Base-by-base conservation (phyloP, 31 red algal species). In the Odonthalia washingtoniensis region DNA sequence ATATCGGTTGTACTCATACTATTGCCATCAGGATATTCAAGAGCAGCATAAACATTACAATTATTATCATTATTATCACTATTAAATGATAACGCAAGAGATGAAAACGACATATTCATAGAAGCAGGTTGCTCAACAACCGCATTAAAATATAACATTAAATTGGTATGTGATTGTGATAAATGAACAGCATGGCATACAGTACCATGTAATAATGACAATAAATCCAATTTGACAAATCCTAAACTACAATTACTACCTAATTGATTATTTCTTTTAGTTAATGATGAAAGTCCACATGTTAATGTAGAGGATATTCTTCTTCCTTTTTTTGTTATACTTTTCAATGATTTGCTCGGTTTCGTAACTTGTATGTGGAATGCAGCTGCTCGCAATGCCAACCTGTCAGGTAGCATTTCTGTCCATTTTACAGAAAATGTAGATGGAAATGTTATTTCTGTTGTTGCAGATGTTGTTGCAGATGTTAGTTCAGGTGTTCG, bases 401-500 rank as follows among this genome's bases (percentile, higher is more conserved):
- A 77, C 16, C 66, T 60, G 73, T 82, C 77, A 53, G 77, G 87
- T 0, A 89, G 87, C 37, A 46, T 36, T 53, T 88, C 85, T 39
- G 74, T 78, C 85, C 85, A 88, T 36, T 62, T 46, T 52, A 78
- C 66, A 18, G 70, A 61, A 70, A 63, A 88, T 17, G 53, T 40
- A 62, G 68, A 45, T 27, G 83, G 83, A 69, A 86, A 88, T 14
- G 67, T 35, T 37, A 88, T 40, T 39, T 79, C 74, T 2, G 72
- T 52, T 26, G 74, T 32, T 38, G 31, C 61, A 68, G 33, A 38
- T 30, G 37, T 46, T 30, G 52, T 18, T 24, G 12, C 28, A 37
- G 70, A 3, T 34, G n/a, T 27, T 28, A 28, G 76, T n/a, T 18
- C 6, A 40, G 72, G 38, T 33, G 38, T 60, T 1, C 1, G 1